Evolutionary conservation across 1,284 basidiomycete genomes (phyloP), one percentile per base, ranked within the genome.

Genomic region (Afroboletus lepidellus): DNA sequence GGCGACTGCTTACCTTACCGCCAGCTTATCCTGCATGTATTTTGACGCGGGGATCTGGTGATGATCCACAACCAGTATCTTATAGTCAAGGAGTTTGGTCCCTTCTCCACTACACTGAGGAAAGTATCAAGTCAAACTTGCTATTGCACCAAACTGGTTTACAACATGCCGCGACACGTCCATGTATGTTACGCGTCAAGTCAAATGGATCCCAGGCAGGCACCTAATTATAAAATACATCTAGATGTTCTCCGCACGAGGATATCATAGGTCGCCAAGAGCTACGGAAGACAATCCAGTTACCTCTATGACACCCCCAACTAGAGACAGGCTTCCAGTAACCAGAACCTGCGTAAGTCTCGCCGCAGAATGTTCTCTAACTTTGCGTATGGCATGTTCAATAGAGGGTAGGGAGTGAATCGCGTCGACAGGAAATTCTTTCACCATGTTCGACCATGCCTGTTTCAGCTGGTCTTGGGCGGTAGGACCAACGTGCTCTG

Each of bases 291-390:
- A n/a, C n/a, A n/a, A n/a, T n/a, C n/a, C n/a, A n/a, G n/a, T n/a
- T n/a, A n/a, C n/a, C n/a, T n/a, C n/a, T n/a, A n/a, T n/a, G n/a
- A n/a, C 77, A 2, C 97, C 97, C 20, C 97, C 97, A 6, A 99
- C 88, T 15, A 99, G 80, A 72, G 97, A 95, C 60, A 99, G 70
- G 70, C 94, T 98, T 5, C 97, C 97, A 2, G 92, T 82, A 1
- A 97, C 94, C 23, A 99, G 77, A 15, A 94, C 84, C 56, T 90
- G 77, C 1, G 80, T 68, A 12, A 61, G 64, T 34, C 50, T 60
- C 16, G 71, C 62, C 16, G 62, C 60, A 3, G 59, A 55, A 23
- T 79, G 60, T n/a, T 69, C 60, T 12, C 81, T 74, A 9, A 91
- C 79, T 41, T 85, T 64, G 39, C 78, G 74, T 15, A 96, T 76